Conservation (phyloP, 768 basidiomycete genomes). For the Amanita pallidorosea region DNA sequence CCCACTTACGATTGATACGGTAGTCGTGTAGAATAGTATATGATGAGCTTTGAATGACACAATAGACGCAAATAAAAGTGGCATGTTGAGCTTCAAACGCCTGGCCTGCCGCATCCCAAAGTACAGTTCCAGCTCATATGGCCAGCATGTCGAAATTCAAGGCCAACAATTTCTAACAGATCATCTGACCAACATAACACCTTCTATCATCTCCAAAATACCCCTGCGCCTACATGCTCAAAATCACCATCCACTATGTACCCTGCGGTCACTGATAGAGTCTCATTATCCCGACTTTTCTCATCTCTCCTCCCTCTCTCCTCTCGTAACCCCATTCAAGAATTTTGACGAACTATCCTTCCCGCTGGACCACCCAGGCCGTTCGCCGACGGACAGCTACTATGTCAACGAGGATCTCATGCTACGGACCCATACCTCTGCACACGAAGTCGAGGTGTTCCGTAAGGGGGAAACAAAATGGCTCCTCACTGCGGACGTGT, state of each 20-base stretch:
- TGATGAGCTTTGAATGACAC: slow-evolving; percentile 4
- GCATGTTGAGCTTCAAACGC: slow-evolving; percentile 2
- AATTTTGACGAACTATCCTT: slow-evolving; percentile 98
- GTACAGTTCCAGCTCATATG: slow-evolving; percentile 7
- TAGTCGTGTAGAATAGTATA: slow-evolving; percentile 19
- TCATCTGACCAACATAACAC: slow-evolving; percentile 72
- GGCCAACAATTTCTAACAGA: slow-evolving; percentile 70
- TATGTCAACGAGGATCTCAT: slow-evolving; percentile 86
- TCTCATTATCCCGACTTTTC: slow-evolving; percentile 69
- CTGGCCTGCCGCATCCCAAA: not conserved
- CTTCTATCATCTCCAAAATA: slow-evolving; percentile 77
- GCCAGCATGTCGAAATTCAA: slow-evolving; percentile 45
- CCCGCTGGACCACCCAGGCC: slow-evolving; percentile 86
- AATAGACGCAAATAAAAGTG: slow-evolving; percentile 1
- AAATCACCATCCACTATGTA: slow-evolving; percentile 76
- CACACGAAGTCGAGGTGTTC: slow-evolving; percentile 94
- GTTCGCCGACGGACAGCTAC: slow-evolving; percentile 86
- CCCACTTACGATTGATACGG: slow-evolving; percentile 8
- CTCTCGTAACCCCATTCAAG: slow-evolving; percentile 80
- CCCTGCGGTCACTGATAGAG: slow-evolving; percentile 76
- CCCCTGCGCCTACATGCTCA: slow-evolving; percentile 65
- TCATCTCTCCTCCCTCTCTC: slow-evolving; percentile 69
- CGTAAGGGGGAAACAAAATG: slow-evolving; percentile 65
- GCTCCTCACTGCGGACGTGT: slow-evolving; percentile 94
- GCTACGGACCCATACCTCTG: slow-evolving; percentile 97